Evolutionary conservation across 2,329 filamentous ascomycete genomes (phyloP), one percentile per base, ranked within the genome.

Genomic region (Aspergillus sp.): DNA sequence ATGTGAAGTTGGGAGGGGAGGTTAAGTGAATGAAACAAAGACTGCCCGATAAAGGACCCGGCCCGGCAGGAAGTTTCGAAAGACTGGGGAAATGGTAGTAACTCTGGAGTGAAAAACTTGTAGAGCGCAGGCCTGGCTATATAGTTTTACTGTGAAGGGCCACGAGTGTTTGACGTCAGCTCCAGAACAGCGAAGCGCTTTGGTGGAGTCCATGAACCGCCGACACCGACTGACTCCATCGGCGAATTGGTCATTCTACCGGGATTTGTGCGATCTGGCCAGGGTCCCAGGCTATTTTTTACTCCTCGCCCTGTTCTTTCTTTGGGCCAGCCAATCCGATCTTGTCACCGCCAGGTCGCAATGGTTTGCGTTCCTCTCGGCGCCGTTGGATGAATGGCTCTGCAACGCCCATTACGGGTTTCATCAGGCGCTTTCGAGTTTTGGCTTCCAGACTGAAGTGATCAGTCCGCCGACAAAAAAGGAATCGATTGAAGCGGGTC

Each of bases 151-250:
- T 20, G 42, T 33, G 37, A 33, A 57, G 42, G 34, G 9, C 34
- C 15, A 37, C 34, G 15, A 37, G 34, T 60, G 34, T 53, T 62
- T 62, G 60, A 64, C 61, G 61, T 64, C 61, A 64, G 61, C 57
- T 51, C 19, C 42, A 51, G 40, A 53, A 57, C 54, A 49, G 42
- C 50, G 47, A 63, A 59, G 56, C 59, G 56, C 54, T 56, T 22
- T 24, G 15, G 59, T 61, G 56, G 59, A 54, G 60, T 51, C 17
- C 41, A 30, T 19, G 34, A 46, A 55, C 42, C 40, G 30, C 15
- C 39, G 19, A 39, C 47, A 50, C 15, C 46, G 13, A 37, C 17
- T n/a, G 19, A 34, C n/a, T 5, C 19, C 30, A 11, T 37, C 20
- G 33, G 33, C 11, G 19, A 39, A 39, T 13, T 19, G 33, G 17